phyloP scores from a whole-genome alignment of 2,329 filamentous ascomycete genomes.

The Aureobasidium subglaciale region DNA sequence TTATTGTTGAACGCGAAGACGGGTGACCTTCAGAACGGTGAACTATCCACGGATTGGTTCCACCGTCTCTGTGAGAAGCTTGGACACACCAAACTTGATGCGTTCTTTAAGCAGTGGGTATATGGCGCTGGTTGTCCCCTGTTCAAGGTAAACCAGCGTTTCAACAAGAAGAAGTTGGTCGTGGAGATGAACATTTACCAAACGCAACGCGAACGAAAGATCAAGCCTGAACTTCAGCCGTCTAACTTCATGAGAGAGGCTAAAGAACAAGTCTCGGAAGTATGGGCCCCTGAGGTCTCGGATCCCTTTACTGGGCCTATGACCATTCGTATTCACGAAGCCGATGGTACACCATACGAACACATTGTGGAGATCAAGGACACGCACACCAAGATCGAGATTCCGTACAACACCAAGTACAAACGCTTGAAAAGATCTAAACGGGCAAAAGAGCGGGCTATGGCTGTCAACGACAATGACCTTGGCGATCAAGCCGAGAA shows the following conservation, averaged over 20 bases:
- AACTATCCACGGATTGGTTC: constrained; percentile 71
- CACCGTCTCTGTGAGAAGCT: constrained; percentile 80
- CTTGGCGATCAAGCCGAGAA: constrained; percentile 56
- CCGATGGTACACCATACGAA: constrained; percentile 95
- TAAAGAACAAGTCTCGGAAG: constrained; percentile 69
- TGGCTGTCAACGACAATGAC: constrained; percentile 49
- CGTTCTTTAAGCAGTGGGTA: constrained; percentile 93
- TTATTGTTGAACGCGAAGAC: constrained; percentile 81
- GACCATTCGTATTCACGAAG: constrained; percentile 96
- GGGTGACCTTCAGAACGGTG: constrained; percentile 62
- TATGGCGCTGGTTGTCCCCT: constrained; percentile 79
- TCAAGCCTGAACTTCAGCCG: constrained; percentile 56
- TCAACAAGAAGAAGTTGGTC: constrained; percentile 96
- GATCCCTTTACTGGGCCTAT: constrained; percentile 90
- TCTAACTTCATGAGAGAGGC: constrained; percentile 76
- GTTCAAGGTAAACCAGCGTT: constrained; percentile 78
- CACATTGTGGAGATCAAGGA: constrained; percentile 96
- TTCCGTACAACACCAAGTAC: constrained; percentile 98
- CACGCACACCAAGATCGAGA: constrained; percentile 76
- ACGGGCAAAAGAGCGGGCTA: constrained; percentile 69
- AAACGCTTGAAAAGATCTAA: constrained; percentile 89
- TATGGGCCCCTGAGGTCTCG: constrained; percentile 51
- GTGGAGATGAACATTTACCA: constrained; percentile 88
- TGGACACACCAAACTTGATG: constrained; percentile 76
- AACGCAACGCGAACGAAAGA: constrained; percentile 53